Evolutionary conservation across 768 basidiomycete species (phyloP), one percentile per base, ranked within the genome.

Genomic region (Collybia sordida): DNA sequence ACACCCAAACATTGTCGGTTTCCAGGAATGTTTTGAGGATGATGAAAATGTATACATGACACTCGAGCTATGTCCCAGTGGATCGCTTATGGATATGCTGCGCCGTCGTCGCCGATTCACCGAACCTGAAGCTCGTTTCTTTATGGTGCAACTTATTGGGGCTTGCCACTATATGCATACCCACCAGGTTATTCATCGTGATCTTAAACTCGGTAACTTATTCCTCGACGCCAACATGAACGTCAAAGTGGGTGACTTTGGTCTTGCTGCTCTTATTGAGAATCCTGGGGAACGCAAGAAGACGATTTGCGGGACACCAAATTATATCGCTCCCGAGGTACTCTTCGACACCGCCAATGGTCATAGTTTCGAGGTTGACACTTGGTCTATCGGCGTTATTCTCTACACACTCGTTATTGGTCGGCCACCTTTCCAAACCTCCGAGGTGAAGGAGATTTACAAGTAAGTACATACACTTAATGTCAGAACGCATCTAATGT

Each of bases 241-340:
- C 64, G 78, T 98, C 65, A 93, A 97, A 64, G 93, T 98, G 17
- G 96, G 93, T 18, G 96, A 99, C 71, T 97, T 99, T 70, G 96
- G 96, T 8, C 77, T 99, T 18, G 96, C 97, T 0, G 97, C 96
- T 1, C 80, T 99, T 42, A 96, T 98, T 42, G 95, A 98, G 72
- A 95, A 84, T 63, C 91, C 90, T 9, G 96, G 96, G 0, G 96
- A 98, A 68, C 74, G 96, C 63, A 97, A 98, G 80, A 98, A 98
- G 83, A 99, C 96, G 0, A 97, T 98, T 41, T 98, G 97, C 57
- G 96, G 96, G 1, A 99, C 96, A 0, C 97, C 96, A 1, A 98
- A 99, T 64, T 98, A 99, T 64, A 98, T 99, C 55, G 96, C 97
- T 0, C 97, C 97, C 0, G 96, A 98, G 64, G 94, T 98, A 19